These are phyloP conservation scores for Sporisorium exsertum DNA, from an alignment of 1,284 basidiomycete species.

Conservation along the genomic window DNA sequence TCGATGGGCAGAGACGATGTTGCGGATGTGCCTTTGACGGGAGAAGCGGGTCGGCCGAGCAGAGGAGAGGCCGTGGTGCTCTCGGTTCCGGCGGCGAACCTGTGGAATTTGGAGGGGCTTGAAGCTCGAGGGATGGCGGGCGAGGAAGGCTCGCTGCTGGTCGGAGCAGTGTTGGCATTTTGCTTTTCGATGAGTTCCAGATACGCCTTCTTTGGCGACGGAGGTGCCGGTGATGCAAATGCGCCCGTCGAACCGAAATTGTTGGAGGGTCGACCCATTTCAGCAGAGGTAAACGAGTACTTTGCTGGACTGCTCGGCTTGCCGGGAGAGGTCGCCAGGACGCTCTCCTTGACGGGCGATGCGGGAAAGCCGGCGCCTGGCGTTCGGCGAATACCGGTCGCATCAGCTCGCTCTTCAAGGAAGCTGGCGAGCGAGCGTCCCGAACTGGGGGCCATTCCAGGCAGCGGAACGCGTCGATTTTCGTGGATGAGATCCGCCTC, in stretches of 20 bases:
- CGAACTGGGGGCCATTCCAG: constrained; percentile 47
- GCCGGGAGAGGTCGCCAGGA: constrained; percentile 14
- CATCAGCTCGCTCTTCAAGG: constrained; percentile 56
- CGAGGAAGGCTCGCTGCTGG: constrained; percentile 35
- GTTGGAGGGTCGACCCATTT: constrained; percentile 32
- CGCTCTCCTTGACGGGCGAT: constrained; percentile 23
- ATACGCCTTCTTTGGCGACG: constrained; percentile 50
- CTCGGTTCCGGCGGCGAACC: constrained; percentile 22
- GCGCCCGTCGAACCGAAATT: constrained; percentile 9
- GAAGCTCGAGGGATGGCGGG: constrained; percentile 46
- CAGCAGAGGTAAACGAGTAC: constrained; percentile 40
- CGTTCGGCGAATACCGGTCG: constrained; percentile 15
- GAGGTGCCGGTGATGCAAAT: constrained; percentile 9
- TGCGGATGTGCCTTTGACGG: constrained; percentile 19
- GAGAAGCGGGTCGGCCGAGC: constrained; percentile 37
- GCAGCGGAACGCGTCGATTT: constrained; percentile 43
- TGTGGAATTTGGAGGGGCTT: constrained; percentile 50
- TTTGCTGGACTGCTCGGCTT: constrained; percentile 41
- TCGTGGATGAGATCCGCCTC: constrained; percentile 61
- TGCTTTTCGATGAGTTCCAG: constrained; percentile 48
- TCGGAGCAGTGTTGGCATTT: constrained; percentile 4
- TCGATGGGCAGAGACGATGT: constrained; percentile 11
- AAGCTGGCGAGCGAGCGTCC: constrained; percentile 60
- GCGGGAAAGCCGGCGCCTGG: constrained; percentile 19
- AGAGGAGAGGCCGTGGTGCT: constrained; percentile 28